These are phyloP conservation scores for Ogataea neopini DNA, from an alignment of 805 yeast species.

Conservation along the genomic window DNA sequence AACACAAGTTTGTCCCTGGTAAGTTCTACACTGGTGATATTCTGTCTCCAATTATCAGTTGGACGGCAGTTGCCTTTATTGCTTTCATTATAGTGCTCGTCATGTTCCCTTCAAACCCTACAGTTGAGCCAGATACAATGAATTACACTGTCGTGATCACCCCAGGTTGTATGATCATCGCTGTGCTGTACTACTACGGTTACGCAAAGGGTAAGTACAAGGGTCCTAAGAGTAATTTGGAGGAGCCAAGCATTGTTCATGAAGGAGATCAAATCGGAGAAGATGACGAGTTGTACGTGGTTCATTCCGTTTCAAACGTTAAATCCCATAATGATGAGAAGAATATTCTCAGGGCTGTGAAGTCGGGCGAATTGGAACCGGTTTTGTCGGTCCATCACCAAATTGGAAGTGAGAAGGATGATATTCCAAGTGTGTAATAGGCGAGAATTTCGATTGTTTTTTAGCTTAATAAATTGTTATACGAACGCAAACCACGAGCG, in stretches of 20 bases:
- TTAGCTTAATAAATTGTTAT: too few relatives aligned
- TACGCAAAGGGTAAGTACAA: slow-evolving; percentile 56
- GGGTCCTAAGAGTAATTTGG: slow-evolving; percentile 48
- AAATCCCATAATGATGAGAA: slow-evolving; percentile 21
- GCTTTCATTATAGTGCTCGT: slow-evolving; percentile 33
- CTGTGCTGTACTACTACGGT: slow-evolving; percentile 50
- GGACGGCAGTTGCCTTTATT: slow-evolving; percentile 35
- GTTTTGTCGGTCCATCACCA: slow-evolving; percentile 20
- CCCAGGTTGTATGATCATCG: slow-evolving; percentile 51
- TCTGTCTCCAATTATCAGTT: slow-evolving; percentile 36
- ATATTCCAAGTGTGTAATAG: slow-evolving; percentile 5
- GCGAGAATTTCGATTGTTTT: not conserved
- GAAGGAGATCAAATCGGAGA: slow-evolving; percentile 24
- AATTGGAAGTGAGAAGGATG: slow-evolving; percentile 12
- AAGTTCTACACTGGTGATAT: slow-evolving; percentile 42
- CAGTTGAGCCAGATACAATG: slow-evolving; percentile 29
- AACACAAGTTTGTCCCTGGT: slow-evolving; percentile 44
- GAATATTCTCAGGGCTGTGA: slow-evolving; percentile 18
- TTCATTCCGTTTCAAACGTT: slow-evolving; percentile 19
- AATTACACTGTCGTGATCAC: slow-evolving; percentile 38
- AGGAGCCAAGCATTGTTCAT: slow-evolving; percentile 30
- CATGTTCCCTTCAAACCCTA: slow-evolving; percentile 43
- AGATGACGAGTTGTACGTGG: slow-evolving; percentile 23
- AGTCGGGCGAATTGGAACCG: slow-evolving; percentile 23
- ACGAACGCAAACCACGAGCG: too few relatives aligned